Conservation (phyloP, 2,329 filamentous ascomycete species). For the Talaromyces marneffei region DNA sequence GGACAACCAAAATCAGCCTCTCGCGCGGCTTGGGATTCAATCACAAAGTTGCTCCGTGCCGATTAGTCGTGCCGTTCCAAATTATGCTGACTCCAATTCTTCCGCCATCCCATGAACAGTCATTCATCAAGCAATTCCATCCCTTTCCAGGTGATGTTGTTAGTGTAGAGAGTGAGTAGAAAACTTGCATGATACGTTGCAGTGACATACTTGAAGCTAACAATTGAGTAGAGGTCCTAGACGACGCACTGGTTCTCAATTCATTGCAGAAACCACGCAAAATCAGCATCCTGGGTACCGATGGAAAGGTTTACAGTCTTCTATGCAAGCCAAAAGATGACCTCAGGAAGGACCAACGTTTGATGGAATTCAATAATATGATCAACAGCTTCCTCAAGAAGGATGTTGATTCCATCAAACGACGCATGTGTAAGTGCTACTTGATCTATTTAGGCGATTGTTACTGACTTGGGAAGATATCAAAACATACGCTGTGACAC, state of each 20-base stretch:
- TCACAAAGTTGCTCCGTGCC: slow-evolving; percentile 72
- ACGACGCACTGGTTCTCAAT: slow-evolving; percentile 83
- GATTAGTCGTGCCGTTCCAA: slow-evolving; percentile 84
- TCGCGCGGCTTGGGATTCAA: slow-evolving; percentile 75
- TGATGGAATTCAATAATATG: slow-evolving; percentile 99
- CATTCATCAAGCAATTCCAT: slow-evolving; percentile 65
- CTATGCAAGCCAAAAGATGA: slow-evolving; percentile 98
- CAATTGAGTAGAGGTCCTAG: slow-evolving; percentile 54
- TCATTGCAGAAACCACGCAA: slow-evolving; percentile 91
- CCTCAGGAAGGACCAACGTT: slow-evolving; percentile 88
- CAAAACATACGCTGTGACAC: slow-evolving; percentile 93
- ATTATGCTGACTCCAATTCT: slow-evolving; percentile 74
- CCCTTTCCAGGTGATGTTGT: slow-evolving; percentile 83
- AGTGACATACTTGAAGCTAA: slow-evolving; percentile 16
- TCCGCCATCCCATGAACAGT: slow-evolving; percentile 63
- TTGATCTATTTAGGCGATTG: background rate
- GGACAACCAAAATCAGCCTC: slow-evolving; percentile 64
- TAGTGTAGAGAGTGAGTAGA: slow-evolving; percentile 57
- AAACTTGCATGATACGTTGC: background rate
- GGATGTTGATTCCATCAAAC: slow-evolving; percentile 82
- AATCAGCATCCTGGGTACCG: slow-evolving; percentile 78
- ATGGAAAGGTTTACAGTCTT: slow-evolving; percentile 81
- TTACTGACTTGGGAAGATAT: slow-evolving; percentile 52
- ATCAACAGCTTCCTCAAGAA: slow-evolving; percentile 92
- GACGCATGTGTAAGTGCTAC: slow-evolving; percentile 60